These are phyloP conservation scores for Chlorociboria aeruginascens DNA, from an alignment of 495 filamentous ascomycete species.

Conservation along the genomic window DNA sequence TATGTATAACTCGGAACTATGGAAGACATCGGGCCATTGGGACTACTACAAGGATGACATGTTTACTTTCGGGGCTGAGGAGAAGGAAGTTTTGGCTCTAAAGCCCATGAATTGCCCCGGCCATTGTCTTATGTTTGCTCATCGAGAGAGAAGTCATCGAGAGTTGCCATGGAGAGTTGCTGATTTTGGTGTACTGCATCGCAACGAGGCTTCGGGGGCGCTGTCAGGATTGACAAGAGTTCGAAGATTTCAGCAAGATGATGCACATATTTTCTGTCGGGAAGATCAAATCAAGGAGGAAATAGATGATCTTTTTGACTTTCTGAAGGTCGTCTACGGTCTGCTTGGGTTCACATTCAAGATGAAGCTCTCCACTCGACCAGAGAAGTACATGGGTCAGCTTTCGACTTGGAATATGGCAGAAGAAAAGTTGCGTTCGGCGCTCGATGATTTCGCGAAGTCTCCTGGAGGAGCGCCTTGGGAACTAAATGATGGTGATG, in stretches of 20 bases:
- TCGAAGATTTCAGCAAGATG: slow-evolving; percentile 87
- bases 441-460: slow-evolving; percentile 60
- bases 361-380: slow-evolving; percentile 86
- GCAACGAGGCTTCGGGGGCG: slow-evolving; percentile 90
- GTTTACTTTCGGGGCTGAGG: slow-evolving; percentile 85
- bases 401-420: slow-evolving; percentile 82
- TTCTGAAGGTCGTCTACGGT: slow-evolving; percentile 72
- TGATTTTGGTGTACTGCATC: slow-evolving; percentile 89
- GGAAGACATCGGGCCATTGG: slow-evolving; percentile 94
- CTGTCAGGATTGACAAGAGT: slow-evolving; percentile 85
- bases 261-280: slow-evolving; percentile 86
- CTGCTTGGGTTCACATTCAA: slow-evolving; percentile 92
- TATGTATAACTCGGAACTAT: slow-evolving; percentile 83
- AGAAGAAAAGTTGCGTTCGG: slow-evolving; percentile 62
- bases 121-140: slow-evolving; percentile 66
- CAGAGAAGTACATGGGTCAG: slow-evolving; percentile 82
- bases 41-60: slow-evolving; percentile 93
- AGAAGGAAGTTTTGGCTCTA: slow-evolving; percentile 75
- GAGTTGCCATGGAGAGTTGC: slow-evolving; percentile 85
- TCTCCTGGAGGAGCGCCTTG: slow-evolving; percentile 52
- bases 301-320: slow-evolving; percentile 80
- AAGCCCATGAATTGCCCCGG: slow-evolving; percentile 99
- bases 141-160: slow-evolving; percentile 70
- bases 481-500: slow-evolving; percentile 86
- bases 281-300: slow-evolving; percentile 70